Percentiles rank a stretch among this genome's conserved stretches.
phyloP scores from a whole-genome alignment of 768 basidiomycete genomes.

The Lyophyllum atratum region DNA sequence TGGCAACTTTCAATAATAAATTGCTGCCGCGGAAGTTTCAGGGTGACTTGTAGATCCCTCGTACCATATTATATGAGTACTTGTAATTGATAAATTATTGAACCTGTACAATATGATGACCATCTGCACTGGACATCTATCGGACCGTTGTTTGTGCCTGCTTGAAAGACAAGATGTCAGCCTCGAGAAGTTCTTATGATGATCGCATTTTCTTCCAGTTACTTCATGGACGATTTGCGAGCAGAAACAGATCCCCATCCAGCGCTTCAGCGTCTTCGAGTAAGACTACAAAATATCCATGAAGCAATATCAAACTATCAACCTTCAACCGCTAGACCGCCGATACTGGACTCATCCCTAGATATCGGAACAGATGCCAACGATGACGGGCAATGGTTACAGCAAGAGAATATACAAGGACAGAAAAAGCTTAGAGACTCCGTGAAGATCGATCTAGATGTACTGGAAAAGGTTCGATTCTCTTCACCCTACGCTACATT shows the following conservation, averaged over 20 bases:
- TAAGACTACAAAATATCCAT: slow-evolving; percentile 33
- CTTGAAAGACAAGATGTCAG: background rate
- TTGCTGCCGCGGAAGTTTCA: slow-evolving; percentile 9
- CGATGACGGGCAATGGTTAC: slow-evolving; percentile 44
- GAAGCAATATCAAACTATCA: slow-evolving; percentile 38
- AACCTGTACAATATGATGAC: background rate
- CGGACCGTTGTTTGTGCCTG: background rate
- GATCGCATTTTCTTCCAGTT: background rate
- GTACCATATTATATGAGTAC: background rate
- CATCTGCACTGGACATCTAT: too few species aligned
- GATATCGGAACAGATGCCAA: slow-evolving; percentile 29
- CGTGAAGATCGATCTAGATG: slow-evolving; percentile 46
- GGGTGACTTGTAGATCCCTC: background rate
- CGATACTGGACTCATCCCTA: slow-evolving; percentile 48
- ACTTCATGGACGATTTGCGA: background rate
- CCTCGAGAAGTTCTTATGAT: background rate
- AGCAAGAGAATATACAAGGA: slow-evolving; percentile 45
- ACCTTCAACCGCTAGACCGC: slow-evolving; percentile 38
- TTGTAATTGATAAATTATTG: background rate
- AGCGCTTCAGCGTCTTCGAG: slow-evolving; percentile 31
- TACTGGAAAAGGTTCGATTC: slow-evolving; percentile 42
- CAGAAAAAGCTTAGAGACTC: slow-evolving; percentile 47
- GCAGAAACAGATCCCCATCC: slow-evolving; percentile 21
- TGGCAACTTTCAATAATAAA: slow-evolving; percentile 4
- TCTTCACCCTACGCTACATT: background rate